These are phyloP conservation scores for Ophiocordyceps camponoti-floridani DNA, from an alignment of 2,329 filamentous ascomycete species.

Conservation along the genomic window DNA sequence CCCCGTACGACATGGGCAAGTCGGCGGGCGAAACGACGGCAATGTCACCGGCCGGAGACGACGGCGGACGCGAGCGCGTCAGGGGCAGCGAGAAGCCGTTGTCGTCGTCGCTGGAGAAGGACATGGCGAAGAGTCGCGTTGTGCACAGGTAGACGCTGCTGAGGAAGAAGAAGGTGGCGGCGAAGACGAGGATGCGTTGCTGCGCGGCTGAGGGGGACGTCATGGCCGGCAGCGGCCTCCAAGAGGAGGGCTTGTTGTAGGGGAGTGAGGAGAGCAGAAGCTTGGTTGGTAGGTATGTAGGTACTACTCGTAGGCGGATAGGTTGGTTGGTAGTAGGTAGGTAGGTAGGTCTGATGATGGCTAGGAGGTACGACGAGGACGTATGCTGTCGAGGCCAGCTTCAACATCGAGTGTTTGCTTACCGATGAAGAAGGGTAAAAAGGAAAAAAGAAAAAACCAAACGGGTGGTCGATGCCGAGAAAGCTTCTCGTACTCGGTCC, in stretches of 20 bases:
- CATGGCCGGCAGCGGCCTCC: background rate
- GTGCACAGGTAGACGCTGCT: slow-evolving; percentile 15
- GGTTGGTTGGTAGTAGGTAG: background rate
- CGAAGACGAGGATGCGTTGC: slow-evolving; percentile 13
- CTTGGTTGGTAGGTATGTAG: background rate
- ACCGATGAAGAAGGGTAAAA: too few species aligned
- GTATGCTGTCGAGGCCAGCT: too few species aligned
- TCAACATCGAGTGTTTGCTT: too few species aligned
- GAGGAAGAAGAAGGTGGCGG: slow-evolving; percentile 14
- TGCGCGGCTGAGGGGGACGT: slow-evolving; percentile 7
- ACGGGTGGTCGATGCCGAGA: too few species aligned
- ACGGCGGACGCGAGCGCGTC: background rate
- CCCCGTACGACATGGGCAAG: slow-evolving; percentile 21
- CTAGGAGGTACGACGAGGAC: background rate
- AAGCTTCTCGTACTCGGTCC: too few species aligned
- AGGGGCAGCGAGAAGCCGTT: background rate
- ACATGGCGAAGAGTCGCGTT: slow-evolving; percentile 12
- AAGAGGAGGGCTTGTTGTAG: background rate
- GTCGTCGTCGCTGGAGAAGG: slow-evolving; percentile 1
- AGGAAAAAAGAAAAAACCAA: too few species aligned
- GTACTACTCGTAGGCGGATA: background rate
- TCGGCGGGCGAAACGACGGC: slow-evolving; percentile 10
- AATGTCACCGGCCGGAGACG: slow-evolving; percentile 1
- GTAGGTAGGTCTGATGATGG: background rate
- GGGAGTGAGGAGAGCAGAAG: background rate